Base-by-base conservation (phyloP, 129 eudicot genomes). In the Chrysanthemum makinoi region DNA sequence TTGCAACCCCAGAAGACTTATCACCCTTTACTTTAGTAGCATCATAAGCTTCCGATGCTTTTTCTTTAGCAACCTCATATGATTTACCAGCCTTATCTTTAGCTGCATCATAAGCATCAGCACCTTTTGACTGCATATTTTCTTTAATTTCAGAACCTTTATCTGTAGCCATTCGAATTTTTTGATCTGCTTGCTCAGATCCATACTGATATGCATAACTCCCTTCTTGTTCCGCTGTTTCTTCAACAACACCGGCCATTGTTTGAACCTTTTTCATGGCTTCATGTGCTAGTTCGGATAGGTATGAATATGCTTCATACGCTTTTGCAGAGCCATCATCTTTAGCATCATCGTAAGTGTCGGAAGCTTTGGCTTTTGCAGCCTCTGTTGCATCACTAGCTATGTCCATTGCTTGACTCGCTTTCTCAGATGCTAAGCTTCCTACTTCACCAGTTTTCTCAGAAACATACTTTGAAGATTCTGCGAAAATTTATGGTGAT, bases 381-480 rank as follows among this genome's bases (percentile, higher is more conserved):
- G 60, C 14, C 24, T 61, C 79, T 33, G 61, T 70, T 48, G 49
- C 73, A 22, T 69, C 75, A 62, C 80, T 69, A 54, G 84, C 84
- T n/a, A 54, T 30, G 65, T 63, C 76, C 73, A 70, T 68, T 5
- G 85, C 86, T 47, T 80, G 76, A 49, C 84, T 62, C 0, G 75
- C 46, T 70, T 80, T 83, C 69, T 73, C 83, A 1, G 85, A 72
- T 20, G 81, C 74, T 14, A 51, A 49, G 43, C 47, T 75, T 12
- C 77, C 80, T 13, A 70, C 47, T 39, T 85, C 85, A 24, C 62
- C 48, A 0, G 80, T 78, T 78, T 77, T 82, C 51, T 88, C 69
- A 35, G 88, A 80, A 50, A 85, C 83, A 53, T 75, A 80, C 54
- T 78, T 82, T 2, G 86, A 75, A 7, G 88, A 55, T 58, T 75